Evolutionary conservation across 495 filamentous ascomycete species (phyloP), one percentile per base, ranked within the genome.

Genomic region (Neohortaea acidophila): DNA sequence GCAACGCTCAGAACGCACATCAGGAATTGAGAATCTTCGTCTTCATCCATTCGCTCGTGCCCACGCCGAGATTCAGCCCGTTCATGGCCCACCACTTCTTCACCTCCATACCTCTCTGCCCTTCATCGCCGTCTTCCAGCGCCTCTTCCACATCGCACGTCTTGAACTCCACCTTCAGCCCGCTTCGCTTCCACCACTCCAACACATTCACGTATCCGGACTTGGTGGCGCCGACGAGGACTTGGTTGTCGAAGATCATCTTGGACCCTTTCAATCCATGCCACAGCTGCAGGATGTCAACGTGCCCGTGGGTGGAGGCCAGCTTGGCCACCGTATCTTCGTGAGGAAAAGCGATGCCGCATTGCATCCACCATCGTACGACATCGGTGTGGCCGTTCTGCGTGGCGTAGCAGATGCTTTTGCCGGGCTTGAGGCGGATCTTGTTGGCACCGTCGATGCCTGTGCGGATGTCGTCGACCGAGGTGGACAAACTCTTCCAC

Each of bases 111-210:
- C 38, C 69, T 59, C 22, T 48, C 13, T 52, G 44, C 2, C 30
- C 64, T 60, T 48, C 66, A 58, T 42, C 76, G 67, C 3, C 80
- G 51, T 93, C 85, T 55, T 94, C 86, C 39, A 94, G 62, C 8
- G 86, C 85, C 59, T 92, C 86, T 55, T 94, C 85, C 45, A 94
- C 84, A 62, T 93, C 84, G 47, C 84, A 92, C 7, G 85, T 91
- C 61, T 86, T 87, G 54, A 92, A 94, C 57, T 93, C 84, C 10
- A 93, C 84, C 9, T 66, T 61, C 26, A 82, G 67, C 0, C 78
- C 78, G 44, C 76, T 81, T 33, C 61, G 58, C 43, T 79, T 80
- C 86, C 86, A 94, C 85, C 85, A 94, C 52, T 93, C 81, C 11
- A 94, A 58, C 21, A 93, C 82, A 15, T 75, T 68, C 14, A 79